These are phyloP conservation scores for Hypoxylon sp. DNA, from an alignment of 2,329 filamentous ascomycete species.

Conservation along the genomic window DNA sequence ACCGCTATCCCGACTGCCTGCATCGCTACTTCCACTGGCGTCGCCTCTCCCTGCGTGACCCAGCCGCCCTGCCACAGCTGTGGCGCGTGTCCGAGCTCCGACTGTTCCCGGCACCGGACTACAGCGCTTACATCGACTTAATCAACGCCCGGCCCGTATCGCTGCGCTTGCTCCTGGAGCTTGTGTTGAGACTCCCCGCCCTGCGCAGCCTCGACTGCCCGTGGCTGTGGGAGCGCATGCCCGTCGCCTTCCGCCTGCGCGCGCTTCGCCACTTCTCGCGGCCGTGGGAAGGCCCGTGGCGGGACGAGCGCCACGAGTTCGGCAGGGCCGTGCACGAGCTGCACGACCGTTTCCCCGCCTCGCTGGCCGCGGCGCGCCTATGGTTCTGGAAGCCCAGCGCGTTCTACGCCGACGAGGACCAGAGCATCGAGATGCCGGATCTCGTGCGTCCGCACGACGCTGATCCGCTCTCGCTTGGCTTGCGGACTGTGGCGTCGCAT, in stretches of 20 bases:
- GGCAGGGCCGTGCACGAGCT: slow-evolving; percentile 30
- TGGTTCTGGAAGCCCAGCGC: slow-evolving; percentile 42
- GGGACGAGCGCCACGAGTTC: slow-evolving; percentile 44
- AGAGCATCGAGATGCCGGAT: slow-evolving; percentile 42
- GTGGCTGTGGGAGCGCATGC: slow-evolving; percentile 45
- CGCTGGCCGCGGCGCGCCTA: slow-evolving; percentile 38
- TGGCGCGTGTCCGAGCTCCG: slow-evolving; percentile 12
- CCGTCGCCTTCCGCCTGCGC: slow-evolving; percentile 34
- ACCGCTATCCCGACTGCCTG: slow-evolving; percentile 22
- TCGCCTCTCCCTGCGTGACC: slow-evolving; percentile 28
- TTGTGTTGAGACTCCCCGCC: slow-evolving; percentile 36
- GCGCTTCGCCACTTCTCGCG: slow-evolving; percentile 34
- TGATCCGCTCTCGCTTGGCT: slow-evolving; percentile 45
- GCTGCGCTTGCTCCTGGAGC: slow-evolving; percentile 21
- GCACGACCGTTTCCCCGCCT: slow-evolving; percentile 31
- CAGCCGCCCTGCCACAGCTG: slow-evolving; percentile 6
- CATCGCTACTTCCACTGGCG: slow-evolving; percentile 37
- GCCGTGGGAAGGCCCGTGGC: slow-evolving; percentile 44
- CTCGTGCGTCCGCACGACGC: slow-evolving; percentile 37
- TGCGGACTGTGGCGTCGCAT: slow-evolving; percentile 37
- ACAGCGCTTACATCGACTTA: slow-evolving; percentile 4
- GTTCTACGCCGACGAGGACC: slow-evolving; percentile 27
- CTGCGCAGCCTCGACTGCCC: slow-evolving; percentile 42
- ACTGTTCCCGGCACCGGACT: slow-evolving; percentile 8
- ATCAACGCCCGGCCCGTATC: slow-evolving; percentile 13